Conservation (phyloP, 768 basidiomycete species). For the Dacryopinax spathularia region DNA sequence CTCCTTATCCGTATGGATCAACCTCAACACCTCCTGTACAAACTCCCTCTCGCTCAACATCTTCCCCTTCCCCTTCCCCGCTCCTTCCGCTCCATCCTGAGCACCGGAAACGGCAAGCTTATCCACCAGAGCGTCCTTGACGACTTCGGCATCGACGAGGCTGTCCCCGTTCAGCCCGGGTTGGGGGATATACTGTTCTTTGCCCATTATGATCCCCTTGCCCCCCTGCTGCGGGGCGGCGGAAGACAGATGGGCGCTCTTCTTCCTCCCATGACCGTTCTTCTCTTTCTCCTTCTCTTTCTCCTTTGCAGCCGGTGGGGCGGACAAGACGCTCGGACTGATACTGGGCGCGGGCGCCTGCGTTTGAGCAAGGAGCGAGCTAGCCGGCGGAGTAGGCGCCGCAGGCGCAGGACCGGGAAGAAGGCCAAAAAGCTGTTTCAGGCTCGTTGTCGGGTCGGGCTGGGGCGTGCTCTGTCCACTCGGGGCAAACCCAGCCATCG, state of each 20-base stretch:
- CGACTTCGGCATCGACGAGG: not conserved
- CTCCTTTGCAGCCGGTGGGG: not conserved
- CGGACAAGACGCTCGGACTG: not conserved
- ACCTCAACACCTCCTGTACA: constrained; percentile 1
- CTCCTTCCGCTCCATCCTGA: not conserved
- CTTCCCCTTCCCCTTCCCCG: not conserved
- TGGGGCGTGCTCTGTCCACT: not conserved
- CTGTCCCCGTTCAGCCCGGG: not conserved
- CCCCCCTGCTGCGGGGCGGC: not conserved
- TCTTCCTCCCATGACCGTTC: not conserved
- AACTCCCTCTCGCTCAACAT: not conserved
- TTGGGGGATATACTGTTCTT: constrained; percentile 1
- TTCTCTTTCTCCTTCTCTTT: not conserved
- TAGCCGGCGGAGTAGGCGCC: not conserved
- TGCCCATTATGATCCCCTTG: too few relatives aligned
- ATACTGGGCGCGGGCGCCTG: not conserved
- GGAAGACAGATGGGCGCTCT: not conserved
- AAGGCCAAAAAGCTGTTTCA: not conserved
- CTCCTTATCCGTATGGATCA: not conserved
- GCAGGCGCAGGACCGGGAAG: not conserved
- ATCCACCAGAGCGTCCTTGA: not conserved
- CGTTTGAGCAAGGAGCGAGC: not conserved
- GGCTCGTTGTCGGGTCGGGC: not conserved
- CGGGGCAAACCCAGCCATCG: not conserved
- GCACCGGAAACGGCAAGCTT: not conserved